Conservation (phyloP, 108 stramenopile species). For the Cyclotella sp. region DNA sequence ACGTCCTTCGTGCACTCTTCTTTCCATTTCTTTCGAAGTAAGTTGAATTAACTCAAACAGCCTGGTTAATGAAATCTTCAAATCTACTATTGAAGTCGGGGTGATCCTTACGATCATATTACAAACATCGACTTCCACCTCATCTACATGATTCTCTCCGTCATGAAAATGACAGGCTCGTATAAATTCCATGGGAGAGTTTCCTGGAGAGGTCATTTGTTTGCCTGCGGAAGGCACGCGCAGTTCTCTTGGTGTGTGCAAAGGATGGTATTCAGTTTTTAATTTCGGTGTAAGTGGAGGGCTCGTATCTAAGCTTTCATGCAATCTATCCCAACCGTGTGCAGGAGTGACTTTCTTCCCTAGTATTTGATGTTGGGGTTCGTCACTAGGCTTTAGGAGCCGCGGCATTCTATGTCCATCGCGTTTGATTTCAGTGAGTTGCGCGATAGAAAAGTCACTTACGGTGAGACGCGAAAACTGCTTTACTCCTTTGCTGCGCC, state of each 20-base stretch:
- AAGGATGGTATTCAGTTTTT: not conserved
- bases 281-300: slow-evolving; percentile 11
- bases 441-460: slow-evolving; percentile 26
- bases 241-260: slow-evolving; percentile 18
- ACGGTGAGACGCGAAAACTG: slow-evolving; percentile 31
- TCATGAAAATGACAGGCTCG: slow-evolving; percentile 66
- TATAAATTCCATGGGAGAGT: slow-evolving; percentile 12
- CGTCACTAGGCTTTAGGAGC: slow-evolving; percentile 18
- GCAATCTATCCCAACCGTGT: not conserved
- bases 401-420: not conserved
- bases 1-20: slow-evolving; percentile 81
- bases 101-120: slow-evolving; percentile 66
- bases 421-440: slow-evolving; percentile 27
- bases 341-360: slow-evolving; percentile 3
- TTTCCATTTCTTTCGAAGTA: slow-evolving; percentile 76
- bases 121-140: slow-evolving; percentile 75
- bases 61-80: slow-evolving; percentile 58
- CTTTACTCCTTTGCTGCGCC: slow-evolving; percentile 26
- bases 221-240: not conserved
- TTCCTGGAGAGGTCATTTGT: not conserved
- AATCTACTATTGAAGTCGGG: slow-evolving; percentile 76
- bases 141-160: slow-evolving; percentile 65
- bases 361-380: slow-evolving; percentile 32
- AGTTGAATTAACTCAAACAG: slow-evolving; percentile 66
- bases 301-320: not conserved